phyloP scores from a whole-genome alignment of 2,329 filamentous ascomycete species.

The Colletotrichum spaethianum region DNA sequence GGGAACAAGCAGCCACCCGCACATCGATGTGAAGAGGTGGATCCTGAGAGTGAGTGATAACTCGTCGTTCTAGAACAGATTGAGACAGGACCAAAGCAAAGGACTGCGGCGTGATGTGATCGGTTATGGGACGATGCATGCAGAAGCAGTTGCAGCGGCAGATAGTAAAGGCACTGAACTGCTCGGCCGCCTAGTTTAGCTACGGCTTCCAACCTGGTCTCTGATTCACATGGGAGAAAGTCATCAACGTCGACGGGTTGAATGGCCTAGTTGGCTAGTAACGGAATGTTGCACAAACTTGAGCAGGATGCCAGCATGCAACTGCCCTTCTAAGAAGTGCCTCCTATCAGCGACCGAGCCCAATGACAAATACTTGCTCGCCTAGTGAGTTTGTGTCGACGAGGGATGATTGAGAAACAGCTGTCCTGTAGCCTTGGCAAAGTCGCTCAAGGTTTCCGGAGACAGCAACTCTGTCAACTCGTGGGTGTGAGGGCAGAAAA shows the following conservation, averaged over 20 bases:
- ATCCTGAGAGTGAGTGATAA: neutral
- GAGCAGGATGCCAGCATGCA: neutral
- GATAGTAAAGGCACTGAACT: neutral
- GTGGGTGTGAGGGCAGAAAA: neutral
- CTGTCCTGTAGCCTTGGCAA: neutral
- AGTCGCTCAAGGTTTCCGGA: neutral
- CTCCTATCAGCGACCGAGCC: neutral
- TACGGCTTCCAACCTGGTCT: neutral
- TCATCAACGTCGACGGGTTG: neutral
- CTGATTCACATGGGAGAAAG: neutral
- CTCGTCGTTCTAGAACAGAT: neutral
- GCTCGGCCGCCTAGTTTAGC: neutral
- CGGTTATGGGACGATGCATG: constrained; percentile 3
- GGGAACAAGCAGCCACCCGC: neutral
- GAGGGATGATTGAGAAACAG: neutral
- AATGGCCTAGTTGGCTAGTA: neutral
- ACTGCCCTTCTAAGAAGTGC: neutral
- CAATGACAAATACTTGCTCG: neutral
- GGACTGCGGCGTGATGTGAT: neutral
- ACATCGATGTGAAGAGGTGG: neutral
- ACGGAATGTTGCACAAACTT: neutral
- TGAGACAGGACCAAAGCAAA: neutral
- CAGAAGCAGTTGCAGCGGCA: neutral
- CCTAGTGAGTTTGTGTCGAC: neutral
- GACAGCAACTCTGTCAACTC: neutral